Evolutionary conservation across 176 grass and related monocot genomes (phyloP), one percentile per base, ranked within the genome.

Genomic region (Aegilops longissima): DNA sequence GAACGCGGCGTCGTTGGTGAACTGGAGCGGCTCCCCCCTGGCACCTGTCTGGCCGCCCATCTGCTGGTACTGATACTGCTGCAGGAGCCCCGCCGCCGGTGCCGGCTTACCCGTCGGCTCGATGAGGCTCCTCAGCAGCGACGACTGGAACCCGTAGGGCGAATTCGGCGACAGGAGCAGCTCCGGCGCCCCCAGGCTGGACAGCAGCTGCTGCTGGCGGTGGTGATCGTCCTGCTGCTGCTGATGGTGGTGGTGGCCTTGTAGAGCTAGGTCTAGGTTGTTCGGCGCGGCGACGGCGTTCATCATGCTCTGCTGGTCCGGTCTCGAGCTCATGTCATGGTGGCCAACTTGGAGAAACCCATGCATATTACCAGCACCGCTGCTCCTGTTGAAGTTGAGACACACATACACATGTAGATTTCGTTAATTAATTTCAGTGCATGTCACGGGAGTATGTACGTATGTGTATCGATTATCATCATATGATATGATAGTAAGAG

Each of bases 111-210:
- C 47, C 7, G 20, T 25, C 0, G 49, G 90, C 51, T 92, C 90
- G 7, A 80, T 86, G 73, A 89, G 90, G 83, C 79, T 92, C 68
- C 83, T 86, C 42, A 92, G 67, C 83, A 89, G 83, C 29, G 90
- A 89, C 21, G 85, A 85, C 24, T 77, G 70, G 52, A 80, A 81
- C 2, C 76, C 29, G 33, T 83, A 84, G 0, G 89, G 77, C 18
- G 89, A 85, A 3, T 76, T 76, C 18, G 89, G 89, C 49, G 89
- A 91, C 9, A 86, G 87, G 51, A 91, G 89, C 29, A 91, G 85
- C 69, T 91, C 89, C 49, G 84, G 73, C 5, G 56, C 56, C 18
- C 89, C 85, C 61, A 91, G 82, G 30, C 66, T 85, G 38, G 89
- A 88, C 6, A 91, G 70, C 77, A 91, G 84, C 70, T 91, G 85